A percentile compares a stretch with the other conserved stretches of the same genome.
These are phyloP conservation scores for Wickerhamiella lipophila DNA, from an alignment of 805 yeast species.

Conservation along the genomic window DNA sequence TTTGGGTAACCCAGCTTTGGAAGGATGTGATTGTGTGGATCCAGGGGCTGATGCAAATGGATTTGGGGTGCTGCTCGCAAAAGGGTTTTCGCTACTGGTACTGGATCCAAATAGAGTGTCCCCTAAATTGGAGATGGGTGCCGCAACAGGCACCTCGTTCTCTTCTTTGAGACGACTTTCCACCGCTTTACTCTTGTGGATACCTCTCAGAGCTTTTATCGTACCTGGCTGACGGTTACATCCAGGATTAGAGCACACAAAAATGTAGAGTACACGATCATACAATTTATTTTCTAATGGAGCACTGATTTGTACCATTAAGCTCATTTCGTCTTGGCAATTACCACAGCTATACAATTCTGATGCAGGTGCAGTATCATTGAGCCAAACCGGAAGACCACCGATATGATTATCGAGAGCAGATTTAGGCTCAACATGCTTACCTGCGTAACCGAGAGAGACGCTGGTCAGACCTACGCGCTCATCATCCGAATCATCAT, in stretches of 20 bases:
- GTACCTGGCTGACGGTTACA: slow-evolving; percentile 65
- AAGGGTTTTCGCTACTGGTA: slow-evolving; percentile 10
- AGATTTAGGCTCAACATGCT: slow-evolving; percentile 15
- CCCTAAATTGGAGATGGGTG: slow-evolving; percentile 13
- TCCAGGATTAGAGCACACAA: slow-evolving; percentile 49
- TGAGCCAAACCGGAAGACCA: slow-evolving; percentile 52
- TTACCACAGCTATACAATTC: slow-evolving; percentile 48
- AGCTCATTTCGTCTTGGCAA: slow-evolving; percentile 50
- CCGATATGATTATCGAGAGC: slow-evolving; percentile 53
- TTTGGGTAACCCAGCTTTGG: slow-evolving; percentile 9
- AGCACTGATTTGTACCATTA: slow-evolving; percentile 68
- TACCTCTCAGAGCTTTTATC: slow-evolving; percentile 64
- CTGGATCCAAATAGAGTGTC: slow-evolving; percentile 15
- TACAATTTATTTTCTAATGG: slow-evolving; percentile 51
- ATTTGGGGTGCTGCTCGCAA: neutral
- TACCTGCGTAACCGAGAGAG: slow-evolving; percentile 29
- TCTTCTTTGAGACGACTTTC: slow-evolving; percentile 20
- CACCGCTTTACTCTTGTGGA: slow-evolving; percentile 43
- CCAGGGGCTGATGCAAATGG: neutral
- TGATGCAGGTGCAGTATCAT: slow-evolving; percentile 45
- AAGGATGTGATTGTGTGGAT: neutral
- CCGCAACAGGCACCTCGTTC: neutral
- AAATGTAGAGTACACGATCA: slow-evolving; percentile 69
- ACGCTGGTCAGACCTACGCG: slow-evolving; percentile 24
- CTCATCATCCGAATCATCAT: slow-evolving; percentile 16